Base-by-base conservation (phyloP, 2,329 filamentous ascomycete species). In the Parasarocladium wereldwijsianum region DNA sequence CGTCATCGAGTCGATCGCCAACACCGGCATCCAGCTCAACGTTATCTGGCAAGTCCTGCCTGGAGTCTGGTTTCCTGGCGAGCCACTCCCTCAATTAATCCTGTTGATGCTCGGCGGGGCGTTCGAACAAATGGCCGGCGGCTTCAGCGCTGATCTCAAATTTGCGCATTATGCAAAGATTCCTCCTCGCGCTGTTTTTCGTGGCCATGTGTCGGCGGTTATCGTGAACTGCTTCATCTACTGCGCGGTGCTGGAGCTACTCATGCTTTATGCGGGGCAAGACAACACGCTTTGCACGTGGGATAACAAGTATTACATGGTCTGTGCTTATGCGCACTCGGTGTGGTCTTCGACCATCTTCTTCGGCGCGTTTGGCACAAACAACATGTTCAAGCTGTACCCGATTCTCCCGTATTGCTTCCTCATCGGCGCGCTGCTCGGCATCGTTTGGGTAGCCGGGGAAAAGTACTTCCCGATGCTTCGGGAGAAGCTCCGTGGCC, bases 11-110 rank as follows among this genome's bases (percentile, higher is more conserved):
- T 38, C 36, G 9, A 36, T 38, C 36, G 62, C 59, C 5, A 61
- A 63, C n/a, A 55, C 62, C 5, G 51, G 58, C 33, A 51, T 65
- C 15, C 54, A 54, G 3, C 41, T 66, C 10, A 64, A 66, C 33
- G 59, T 66, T 28, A 50, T 64, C 31, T 60, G 58, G 12, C 58
- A 62, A 39, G 59, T 63, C 31, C 52, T 67, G 13, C 42, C 40
- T n/a, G 41, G 41, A 11, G 30, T 43, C 32, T 38, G 43, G 43
- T 41, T 40, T 32, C 41, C 41, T 5, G 41, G 42, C 12, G 37
- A 37, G 17, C 42, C 42, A 10, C 34, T 42, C 4, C 41, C 41
- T 4, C 42, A 44, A 32, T 35, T 44, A 11, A 38, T 44, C 18
- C 37, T 44, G 15, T 34, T 44, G 20, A 42, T 42, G 40, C 33